Percentiles rank a stretch among this genome's conserved stretches.
Evolutionary conservation across 495 filamentous ascomycete species (phyloP).

Genomic region (Penicillium paradoxum): DNA sequence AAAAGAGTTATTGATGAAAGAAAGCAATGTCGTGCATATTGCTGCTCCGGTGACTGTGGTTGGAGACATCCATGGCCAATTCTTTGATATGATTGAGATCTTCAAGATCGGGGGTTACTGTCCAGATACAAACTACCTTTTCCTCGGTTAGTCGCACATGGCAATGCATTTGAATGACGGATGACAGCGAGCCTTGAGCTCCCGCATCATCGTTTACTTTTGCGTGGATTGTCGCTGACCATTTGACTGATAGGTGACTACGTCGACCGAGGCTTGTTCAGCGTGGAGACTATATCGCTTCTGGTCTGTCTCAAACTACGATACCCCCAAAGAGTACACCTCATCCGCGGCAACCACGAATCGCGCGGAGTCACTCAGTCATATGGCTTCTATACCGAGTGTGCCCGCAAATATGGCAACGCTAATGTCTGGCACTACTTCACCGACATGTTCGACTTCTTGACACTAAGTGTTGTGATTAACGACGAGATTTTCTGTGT

Average conservation of each 20-base stretch:
- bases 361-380: conserved; percentile 96
- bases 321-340: conserved; percentile 85
- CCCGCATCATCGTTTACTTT: not conserved
- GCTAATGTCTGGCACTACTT: conserved; percentile 99
- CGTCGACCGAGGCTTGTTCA: conserved; percentile 94
- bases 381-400: conserved; percentile 98
- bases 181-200: not conserved
- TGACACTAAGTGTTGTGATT: conserved; percentile 94
- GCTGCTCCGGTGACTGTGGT: conserved; percentile 96
- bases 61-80: conserved; percentile 97
- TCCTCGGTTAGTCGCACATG: conserved; percentile 62
- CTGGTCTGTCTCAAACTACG: conserved; percentile 91
- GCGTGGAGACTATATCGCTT: conserved; percentile 93
- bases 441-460: conserved; percentile 99
- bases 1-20: conserved; percentile 97
- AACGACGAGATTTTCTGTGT: conserved; percentile 99
- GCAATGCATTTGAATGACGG: not conserved
- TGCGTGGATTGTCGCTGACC: conserved; percentile 1
- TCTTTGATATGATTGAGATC: conserved; percentile 97
- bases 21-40: conserved; percentile 99
- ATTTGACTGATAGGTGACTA: conserved; percentile 66
- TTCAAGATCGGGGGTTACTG: conserved; percentile 97
- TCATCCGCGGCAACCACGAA: conserved; percentile 96
- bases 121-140: conserved; percentile 96
- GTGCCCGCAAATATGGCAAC: conserved; percentile 94